Conservation (phyloP, 352 stramenopile genomes). For the Globisporangium ultimum region DNA sequence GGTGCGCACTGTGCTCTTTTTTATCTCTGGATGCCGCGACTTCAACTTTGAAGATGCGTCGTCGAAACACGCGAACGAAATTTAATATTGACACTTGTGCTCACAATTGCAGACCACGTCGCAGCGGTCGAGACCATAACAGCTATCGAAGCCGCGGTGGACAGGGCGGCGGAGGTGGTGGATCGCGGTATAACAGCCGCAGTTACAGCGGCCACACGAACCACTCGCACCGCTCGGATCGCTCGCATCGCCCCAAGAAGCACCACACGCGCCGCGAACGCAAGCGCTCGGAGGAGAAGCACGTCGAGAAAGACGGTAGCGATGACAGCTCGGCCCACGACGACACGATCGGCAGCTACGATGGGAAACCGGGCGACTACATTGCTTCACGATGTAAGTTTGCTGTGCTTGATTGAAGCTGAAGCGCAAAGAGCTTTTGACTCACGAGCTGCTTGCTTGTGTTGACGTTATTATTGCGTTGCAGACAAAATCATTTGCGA, state of each 20-base stretch:
- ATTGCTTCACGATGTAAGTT: slow-evolving; percentile 77
- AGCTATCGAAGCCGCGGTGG: slow-evolving; percentile 7
- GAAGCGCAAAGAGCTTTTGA: too few relatives aligned
- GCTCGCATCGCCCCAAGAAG: slow-evolving; percentile 16
- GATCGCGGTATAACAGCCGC: slow-evolving; percentile 11
- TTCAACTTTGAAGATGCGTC: too few relatives aligned
- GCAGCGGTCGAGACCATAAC: slow-evolving; percentile 9
- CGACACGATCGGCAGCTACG: slow-evolving; percentile 82
- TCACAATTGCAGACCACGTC: slow-evolving; percentile 1
- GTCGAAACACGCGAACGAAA: too few relatives aligned
- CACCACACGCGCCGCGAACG: slow-evolving; percentile 7
- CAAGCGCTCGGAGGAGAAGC: slow-evolving; percentile 11
- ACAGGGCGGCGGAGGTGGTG: not conserved
- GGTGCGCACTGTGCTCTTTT: not conserved
- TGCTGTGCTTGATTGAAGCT: not conserved
- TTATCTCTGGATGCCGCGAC: not conserved
- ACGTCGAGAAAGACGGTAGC: slow-evolving; percentile 40
- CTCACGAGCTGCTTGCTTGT: not conserved
- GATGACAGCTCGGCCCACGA: slow-evolving; percentile 78
- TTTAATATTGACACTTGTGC: not conserved
- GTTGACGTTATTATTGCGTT: not conserved
- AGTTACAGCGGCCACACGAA: slow-evolving; percentile 14
- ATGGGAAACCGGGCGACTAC: slow-evolving; percentile 79
- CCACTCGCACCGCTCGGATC: slow-evolving; percentile 1
- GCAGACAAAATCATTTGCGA: slow-evolving; percentile 89